A percentile compares a stretch with the other conserved stretches of the same genome.
These are phyloP conservation scores for Inonotus obliquus DNA, from an alignment of 1,284 basidiomycete species.

Conservation along the genomic window DNA sequence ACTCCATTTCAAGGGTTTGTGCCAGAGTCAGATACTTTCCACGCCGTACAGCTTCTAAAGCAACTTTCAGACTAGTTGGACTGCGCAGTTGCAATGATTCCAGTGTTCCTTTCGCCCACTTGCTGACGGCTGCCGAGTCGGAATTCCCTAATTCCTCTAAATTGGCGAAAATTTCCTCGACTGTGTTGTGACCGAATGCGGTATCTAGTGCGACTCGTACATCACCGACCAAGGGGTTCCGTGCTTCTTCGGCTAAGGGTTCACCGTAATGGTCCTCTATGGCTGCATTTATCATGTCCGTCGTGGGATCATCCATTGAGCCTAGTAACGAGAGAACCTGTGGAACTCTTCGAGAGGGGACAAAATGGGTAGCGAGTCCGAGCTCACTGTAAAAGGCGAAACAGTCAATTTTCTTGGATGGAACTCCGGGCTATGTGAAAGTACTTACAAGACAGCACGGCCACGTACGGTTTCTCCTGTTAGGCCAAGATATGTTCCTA, in stretches of 20 bases:
- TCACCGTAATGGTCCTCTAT: conserved; percentile 69
- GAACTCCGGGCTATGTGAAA: conserved; percentile 1
- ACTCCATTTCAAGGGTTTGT: conserved; percentile 76
- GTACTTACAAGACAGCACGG: conserved; percentile 71
- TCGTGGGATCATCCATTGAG: conserved; percentile 50
- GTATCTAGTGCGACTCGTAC: conserved; percentile 73
- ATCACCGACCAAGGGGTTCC: conserved; percentile 53
- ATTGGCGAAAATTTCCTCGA: conserved; percentile 66
- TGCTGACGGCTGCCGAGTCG: conserved; percentile 43
- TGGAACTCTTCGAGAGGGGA: conserved; percentile 72
- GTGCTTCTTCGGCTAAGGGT: conserved; percentile 51
- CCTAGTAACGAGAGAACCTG: conserved; percentile 60
- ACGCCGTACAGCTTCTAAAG: conserved; percentile 70
- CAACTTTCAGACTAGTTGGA: conserved; percentile 87
- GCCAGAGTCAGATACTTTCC: conserved; percentile 61
- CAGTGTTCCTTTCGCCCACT: conserved; percentile 75
- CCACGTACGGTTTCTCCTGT: conserved; percentile 76
- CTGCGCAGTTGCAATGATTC: conserved; percentile 64
- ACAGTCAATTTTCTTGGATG: background rate
- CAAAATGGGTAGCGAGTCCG: conserved; percentile 89
- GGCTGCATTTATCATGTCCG: conserved; percentile 45
- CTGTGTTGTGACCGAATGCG: conserved; percentile 65
- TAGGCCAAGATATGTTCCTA: conserved; percentile 93
- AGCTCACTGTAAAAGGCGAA: conserved; percentile 53
- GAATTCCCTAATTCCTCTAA: conserved; percentile 45